A percentile compares a stretch with the other conserved stretches of the same genome.
Conservation (phyloP, 257 asterid species). For the Lycium barbarum region DNA sequence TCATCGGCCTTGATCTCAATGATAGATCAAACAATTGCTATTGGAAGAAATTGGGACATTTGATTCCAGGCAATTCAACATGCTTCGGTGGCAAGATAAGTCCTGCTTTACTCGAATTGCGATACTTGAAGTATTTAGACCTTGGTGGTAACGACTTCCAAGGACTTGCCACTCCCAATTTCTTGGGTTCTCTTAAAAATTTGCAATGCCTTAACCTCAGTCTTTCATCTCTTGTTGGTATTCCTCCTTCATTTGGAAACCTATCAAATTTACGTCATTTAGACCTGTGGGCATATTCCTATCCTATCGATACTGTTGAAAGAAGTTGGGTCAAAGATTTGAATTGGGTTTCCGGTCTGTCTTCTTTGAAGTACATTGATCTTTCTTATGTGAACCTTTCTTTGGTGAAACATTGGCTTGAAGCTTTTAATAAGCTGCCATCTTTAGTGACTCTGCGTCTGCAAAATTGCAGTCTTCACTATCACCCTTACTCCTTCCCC, state of each 20-base stretch:
- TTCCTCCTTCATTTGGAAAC: constrained; percentile 40
- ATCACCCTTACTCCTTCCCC: not conserved
- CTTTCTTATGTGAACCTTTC: constrained; percentile 22
- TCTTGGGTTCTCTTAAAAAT: constrained; percentile 33
- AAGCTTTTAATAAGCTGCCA: constrained; percentile 7
- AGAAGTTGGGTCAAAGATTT: not conserved
- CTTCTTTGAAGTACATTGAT: constrained; percentile 31
- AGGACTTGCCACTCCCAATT: constrained; percentile 26
- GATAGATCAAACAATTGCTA: not conserved
- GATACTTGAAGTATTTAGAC: constrained; percentile 26
- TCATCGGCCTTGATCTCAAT: constrained; percentile 25
- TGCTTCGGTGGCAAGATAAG: constrained; percentile 39
- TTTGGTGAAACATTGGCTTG: constrained; percentile 27
- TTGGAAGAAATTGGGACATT: not conserved
- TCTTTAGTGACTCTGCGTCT: constrained; percentile 7
- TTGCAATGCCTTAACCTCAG: constrained; percentile 37
- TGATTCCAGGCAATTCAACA: not conserved
- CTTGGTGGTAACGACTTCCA: constrained; percentile 38
- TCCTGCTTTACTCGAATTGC: constrained; percentile 29
- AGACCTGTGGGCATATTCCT: not conserved
- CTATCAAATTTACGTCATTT: constrained; percentile 31
- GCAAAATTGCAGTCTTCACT: constrained; percentile 17
- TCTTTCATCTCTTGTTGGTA: not conserved
- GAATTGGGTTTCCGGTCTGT: constrained; percentile 31
- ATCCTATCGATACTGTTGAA: not conserved